A percentile compares a stretch with the other conserved stretches of the same genome.
phyloP scores from a whole-genome alignment of 2,329 filamentous ascomycete genomes.

The Neonectria magnoliae region DNA sequence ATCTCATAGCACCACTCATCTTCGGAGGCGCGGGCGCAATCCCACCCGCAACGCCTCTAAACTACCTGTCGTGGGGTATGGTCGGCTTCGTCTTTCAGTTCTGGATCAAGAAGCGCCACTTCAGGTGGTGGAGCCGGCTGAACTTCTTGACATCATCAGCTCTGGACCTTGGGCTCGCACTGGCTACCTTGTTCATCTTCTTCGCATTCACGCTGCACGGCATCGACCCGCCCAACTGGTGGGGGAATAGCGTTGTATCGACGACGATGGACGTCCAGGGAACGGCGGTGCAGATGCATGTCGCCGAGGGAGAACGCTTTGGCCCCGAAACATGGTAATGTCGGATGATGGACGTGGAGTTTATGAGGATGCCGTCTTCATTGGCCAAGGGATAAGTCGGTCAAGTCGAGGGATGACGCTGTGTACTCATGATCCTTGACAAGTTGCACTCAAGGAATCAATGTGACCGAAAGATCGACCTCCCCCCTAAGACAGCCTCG shows the following conservation, averaged over 20 bases:
- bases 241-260: constrained; percentile 70
- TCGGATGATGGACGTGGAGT: background rate
- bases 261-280: constrained; percentile 70
- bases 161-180: constrained; percentile 73
- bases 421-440: background rate
- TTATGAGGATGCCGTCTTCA: too few species aligned
- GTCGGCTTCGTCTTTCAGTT: constrained; percentile 78
- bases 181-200: constrained; percentile 76
- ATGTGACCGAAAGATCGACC: background rate
- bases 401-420: background rate
- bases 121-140: constrained; percentile 77
- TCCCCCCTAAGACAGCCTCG: background rate
- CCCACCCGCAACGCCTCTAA: constrained; percentile 75
- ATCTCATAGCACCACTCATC: constrained; percentile 70
- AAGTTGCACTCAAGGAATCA: background rate
- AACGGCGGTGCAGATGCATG: constrained; percentile 65
- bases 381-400: background rate
- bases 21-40: constrained; percentile 69
- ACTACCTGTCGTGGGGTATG: constrained; percentile 78
- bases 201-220: constrained; percentile 72
- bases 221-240: constrained; percentile 73
- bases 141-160: constrained; percentile 78
- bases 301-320: constrained; percentile 67
- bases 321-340: constrained; percentile 65
- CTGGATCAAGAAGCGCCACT: constrained; percentile 69